These are phyloP conservation scores for Phylloporus sp. DNA, from an alignment of 768 basidiomycete species.

Conservation along the genomic window DNA sequence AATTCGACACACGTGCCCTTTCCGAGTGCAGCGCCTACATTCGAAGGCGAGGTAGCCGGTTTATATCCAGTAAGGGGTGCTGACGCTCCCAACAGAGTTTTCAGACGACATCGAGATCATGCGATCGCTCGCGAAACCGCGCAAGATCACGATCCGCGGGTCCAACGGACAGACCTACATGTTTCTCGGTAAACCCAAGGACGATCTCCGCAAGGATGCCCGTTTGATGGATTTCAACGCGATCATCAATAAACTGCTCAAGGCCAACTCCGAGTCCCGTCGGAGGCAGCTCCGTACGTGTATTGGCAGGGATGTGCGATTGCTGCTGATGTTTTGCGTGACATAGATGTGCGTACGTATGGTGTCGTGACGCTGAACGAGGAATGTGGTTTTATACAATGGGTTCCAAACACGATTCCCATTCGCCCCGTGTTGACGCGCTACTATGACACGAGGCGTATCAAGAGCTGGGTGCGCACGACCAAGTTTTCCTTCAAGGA, in stretches of 20 bases:
- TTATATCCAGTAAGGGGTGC: neutral
- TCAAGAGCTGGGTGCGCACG: slow-evolving; percentile 46
- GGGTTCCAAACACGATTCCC: slow-evolving; percentile 92
- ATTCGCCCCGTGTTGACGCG: slow-evolving; percentile 72
- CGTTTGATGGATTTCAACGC: slow-evolving; percentile 97
- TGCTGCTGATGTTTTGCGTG: neutral
- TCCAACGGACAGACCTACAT: slow-evolving; percentile 81
- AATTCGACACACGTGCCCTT: slow-evolving; percentile 77
- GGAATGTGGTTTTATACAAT: slow-evolving; percentile 96
- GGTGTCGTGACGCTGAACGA: slow-evolving; percentile 98
- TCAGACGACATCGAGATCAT: slow-evolving; percentile 85
- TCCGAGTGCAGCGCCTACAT: slow-evolving; percentile 69
- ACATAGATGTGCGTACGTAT: slow-evolving; percentile 83
- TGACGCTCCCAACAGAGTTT: slow-evolving; percentile 51
- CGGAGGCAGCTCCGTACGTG: slow-evolving; percentile 82
- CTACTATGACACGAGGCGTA: slow-evolving; percentile 53
- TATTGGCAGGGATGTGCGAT: neutral
- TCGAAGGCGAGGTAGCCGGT: slow-evolving; percentile 47
- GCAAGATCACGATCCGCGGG: slow-evolving; percentile 83
- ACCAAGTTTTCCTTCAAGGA: neutral
- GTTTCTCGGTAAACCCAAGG: slow-evolving; percentile 95
- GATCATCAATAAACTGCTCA: slow-evolving; percentile 95
- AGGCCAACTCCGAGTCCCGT: slow-evolving; percentile 90
- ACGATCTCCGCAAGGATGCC: slow-evolving; percentile 96
- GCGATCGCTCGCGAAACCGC: slow-evolving; percentile 85